phyloP scores from a whole-genome alignment of 495 filamentous ascomycete genomes.

The Acidomyces sp. region DNA sequence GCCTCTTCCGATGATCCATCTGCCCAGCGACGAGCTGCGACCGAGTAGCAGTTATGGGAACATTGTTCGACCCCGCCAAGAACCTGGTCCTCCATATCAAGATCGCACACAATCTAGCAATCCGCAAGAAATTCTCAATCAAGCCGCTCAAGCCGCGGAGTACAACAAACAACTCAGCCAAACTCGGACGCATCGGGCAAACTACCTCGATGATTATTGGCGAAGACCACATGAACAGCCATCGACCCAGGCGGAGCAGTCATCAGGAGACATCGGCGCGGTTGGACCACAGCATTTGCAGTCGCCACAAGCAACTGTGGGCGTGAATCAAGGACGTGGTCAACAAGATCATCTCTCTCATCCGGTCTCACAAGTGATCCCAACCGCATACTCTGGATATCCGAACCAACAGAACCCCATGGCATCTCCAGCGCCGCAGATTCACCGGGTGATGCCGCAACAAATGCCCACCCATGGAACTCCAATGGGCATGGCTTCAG shows the following conservation, averaged over 20 bases:
- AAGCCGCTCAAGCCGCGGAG: slow-evolving; percentile 78
- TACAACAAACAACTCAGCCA: slow-evolving; percentile 72
- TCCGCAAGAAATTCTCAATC: slow-evolving; percentile 71
- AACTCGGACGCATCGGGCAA: slow-evolving; percentile 58
- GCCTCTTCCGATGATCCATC: slow-evolving; percentile 74
- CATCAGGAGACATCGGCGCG: slow-evolving; percentile 32
- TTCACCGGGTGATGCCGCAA: slow-evolving; percentile 34
- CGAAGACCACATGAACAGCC: slow-evolving; percentile 58
- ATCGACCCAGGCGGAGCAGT: slow-evolving; percentile 32
- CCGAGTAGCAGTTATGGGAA: slow-evolving; percentile 61
- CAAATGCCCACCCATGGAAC: slow-evolving; percentile 36
- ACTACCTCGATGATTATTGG: slow-evolving; percentile 68
- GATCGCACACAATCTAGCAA: slow-evolving; percentile 71
- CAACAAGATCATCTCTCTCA: slow-evolving; percentile 14
- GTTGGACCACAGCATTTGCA: slow-evolving; percentile 27
- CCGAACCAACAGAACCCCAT: slow-evolving; percentile 41
- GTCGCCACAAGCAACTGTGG: slow-evolving; percentile 18
- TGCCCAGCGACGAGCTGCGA: slow-evolving; percentile 64
- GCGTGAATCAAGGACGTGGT: slow-evolving; percentile 16
- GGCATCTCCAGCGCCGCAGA: slow-evolving; percentile 39
- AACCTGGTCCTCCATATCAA: slow-evolving; percentile 80
- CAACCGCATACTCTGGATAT: slow-evolving; percentile 33
- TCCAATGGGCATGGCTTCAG: slow-evolving; percentile 28
- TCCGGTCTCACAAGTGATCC: slow-evolving; percentile 43
- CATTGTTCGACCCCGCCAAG: slow-evolving; percentile 76